Percentiles rank a stretch among this genome's conserved stretches.
Conservation (phyloP, 495 filamentous ascomycete species). For the Neurospora hispaniola region DNA sequence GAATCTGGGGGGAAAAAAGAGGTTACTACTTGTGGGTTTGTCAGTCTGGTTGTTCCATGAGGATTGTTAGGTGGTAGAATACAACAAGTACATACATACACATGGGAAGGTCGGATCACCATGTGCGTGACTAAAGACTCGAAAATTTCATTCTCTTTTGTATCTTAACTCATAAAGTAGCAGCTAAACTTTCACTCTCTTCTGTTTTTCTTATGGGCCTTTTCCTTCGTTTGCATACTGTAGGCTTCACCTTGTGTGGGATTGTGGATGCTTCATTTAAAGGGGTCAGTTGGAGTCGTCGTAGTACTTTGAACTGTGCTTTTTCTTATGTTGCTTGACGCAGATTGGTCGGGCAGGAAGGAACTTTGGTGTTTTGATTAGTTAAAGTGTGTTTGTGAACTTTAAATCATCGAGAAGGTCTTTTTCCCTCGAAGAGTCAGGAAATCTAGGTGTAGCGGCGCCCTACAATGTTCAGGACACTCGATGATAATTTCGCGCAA, state of each 20-base stretch:
- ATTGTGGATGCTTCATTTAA: no score
- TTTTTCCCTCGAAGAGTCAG: neutral
- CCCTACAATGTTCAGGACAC: neutral
- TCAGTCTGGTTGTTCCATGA: neutral
- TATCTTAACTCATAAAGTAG: neutral
- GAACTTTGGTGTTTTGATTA: neutral
- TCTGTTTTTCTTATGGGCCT: no score
- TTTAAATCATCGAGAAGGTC: neutral
- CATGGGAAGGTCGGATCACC: no score
- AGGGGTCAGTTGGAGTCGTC: no score
- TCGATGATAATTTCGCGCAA: neutral
- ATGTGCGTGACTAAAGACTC: no score
- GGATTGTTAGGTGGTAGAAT: no score
- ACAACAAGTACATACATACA: no score
- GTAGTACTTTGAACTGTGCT: neutral
- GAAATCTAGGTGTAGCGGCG: neutral
- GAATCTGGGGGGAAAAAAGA: neutral
- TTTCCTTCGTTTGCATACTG: no score
- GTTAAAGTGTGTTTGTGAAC: neutral
- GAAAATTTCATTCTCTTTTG: neutral
- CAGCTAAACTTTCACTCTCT: neutral
- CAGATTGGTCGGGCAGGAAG: neutral
- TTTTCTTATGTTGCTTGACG: neutral
- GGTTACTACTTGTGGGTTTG: neutral
- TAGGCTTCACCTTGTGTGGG: no score